Percentiles rank a stretch among this genome's conserved stretches.
Evolutionary conservation across 805 yeast genomes (phyloP).

Genomic region (Candida golubevii): DNA sequence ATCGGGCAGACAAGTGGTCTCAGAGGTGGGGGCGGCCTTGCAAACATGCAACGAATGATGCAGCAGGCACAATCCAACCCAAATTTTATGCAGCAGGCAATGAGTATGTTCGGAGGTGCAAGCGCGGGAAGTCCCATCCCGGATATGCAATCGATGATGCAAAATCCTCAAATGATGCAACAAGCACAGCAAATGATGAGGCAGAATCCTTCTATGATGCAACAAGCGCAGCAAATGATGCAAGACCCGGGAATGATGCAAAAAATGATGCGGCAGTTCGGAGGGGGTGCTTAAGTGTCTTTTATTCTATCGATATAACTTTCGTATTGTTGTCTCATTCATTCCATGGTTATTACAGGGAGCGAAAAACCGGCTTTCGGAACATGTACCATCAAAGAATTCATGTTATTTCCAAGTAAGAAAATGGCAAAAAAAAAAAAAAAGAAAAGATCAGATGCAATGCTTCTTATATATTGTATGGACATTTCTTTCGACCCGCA

Average conservation of each 20-base stretch:
- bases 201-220: conserved; percentile 42
- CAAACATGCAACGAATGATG: conserved; percentile 49
- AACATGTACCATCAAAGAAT: too few species aligned
- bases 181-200: conserved; percentile 47
- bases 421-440: too few species aligned
- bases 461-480: too few species aligned
- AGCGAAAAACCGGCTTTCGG: too few species aligned
- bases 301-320: too few species aligned
- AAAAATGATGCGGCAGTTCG: conserved; percentile 65
- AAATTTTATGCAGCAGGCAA: conserved; percentile 56
- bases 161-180: conserved; percentile 48
- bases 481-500: too few species aligned
- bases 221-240: conserved; percentile 42
- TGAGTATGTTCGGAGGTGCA: conserved; percentile 53
- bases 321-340: too few species aligned
- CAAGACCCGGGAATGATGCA: conserved; percentile 68
- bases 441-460: too few species aligned
- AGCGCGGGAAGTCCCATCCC: conserved; percentile 41
- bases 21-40: conserved; percentile 25
- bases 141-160: conserved; percentile 38
- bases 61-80: conserved; percentile 51
- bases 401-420: too few species aligned
- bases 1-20: conserved; percentile 27
- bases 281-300: conserved; percentile 33
- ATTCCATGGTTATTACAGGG: too few species aligned